Conservation (phyloP, 306 rosid species). For the Hylodesmum podocarpum region DNA sequence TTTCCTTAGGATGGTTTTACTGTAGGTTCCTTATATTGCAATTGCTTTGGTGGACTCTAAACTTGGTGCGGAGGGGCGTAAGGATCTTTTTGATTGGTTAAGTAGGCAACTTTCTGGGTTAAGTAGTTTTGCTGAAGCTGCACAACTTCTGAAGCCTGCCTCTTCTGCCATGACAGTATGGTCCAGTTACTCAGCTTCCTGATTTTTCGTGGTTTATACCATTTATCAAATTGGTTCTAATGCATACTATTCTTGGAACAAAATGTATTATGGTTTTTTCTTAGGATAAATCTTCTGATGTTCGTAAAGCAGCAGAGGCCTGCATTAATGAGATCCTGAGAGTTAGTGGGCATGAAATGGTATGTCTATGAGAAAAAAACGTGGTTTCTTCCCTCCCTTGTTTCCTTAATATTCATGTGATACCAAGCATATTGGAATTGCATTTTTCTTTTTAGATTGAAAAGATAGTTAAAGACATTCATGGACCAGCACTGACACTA, state of each 20-base stretch:
- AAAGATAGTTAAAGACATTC: conserved; percentile 70
- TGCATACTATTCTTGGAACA: background rate
- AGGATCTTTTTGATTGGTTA: conserved; percentile 97
- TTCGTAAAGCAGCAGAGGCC: conserved; percentile 95
- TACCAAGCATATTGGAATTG: conserved; percentile 10
- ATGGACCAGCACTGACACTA: conserved; percentile 77
- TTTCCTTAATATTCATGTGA: conserved; percentile 21
- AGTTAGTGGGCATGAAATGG: conserved; percentile 81
- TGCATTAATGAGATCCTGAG: conserved; percentile 85
- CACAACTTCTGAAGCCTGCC: conserved; percentile 86
- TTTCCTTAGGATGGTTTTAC: conserved; percentile 39
- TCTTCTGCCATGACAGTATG: conserved; percentile 86
- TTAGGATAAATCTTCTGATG: conserved; percentile 98
- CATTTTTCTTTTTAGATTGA: conserved; percentile 63
- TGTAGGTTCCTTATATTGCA: conserved; percentile 80
- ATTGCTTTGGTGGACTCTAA: conserved; percentile 76
- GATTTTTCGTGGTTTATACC: background rate
- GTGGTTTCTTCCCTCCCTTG: background rate
- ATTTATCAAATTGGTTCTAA: conserved; percentile 2
- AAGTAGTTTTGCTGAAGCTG: conserved; percentile 80
- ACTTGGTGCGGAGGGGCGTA: conserved; percentile 98
- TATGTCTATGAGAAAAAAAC: conserved; percentile 36
- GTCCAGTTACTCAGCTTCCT: conserved; percentile 8
- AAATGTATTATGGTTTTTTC: conserved; percentile 30
- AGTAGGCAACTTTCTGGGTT: conserved; percentile 80